Base-by-base conservation (phyloP, 129 eudicot genomes). In the Mikania micrantha region DNA sequence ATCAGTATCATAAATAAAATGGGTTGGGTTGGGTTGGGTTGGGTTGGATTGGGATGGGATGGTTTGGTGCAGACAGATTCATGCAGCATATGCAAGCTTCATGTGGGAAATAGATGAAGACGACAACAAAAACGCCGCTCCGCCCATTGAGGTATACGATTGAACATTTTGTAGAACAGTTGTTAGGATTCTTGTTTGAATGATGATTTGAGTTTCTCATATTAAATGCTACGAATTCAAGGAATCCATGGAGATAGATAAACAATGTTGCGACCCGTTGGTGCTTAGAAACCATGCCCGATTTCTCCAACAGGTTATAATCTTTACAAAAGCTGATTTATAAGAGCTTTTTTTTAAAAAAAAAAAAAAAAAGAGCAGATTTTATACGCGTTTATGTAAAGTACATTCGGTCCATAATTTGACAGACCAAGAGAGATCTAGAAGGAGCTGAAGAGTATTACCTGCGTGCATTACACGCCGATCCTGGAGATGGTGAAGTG, bases 41-140 rank as follows among this genome's bases (percentile, higher is more conserved):
- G 53, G 53, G 1, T 38, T 70, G 53, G 75, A n/a, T 47, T 3
- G 41, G 41, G 41, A 7, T 2, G 41, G 41, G 41, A 36, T 48
- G 53, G 53, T 5, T 38, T 70, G 53, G 75, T 76, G 44, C 87
- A 92, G 98, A 62, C 27, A 83, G 66, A 85, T 88, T 62, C 91
- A 80, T 65, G 98, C 89, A 29, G 96, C 95, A 66, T 84, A 88
- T 74, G 98, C 96, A 69, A 80, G 88, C 66, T 92, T 92, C 80
- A 77, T 92, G 22, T 92, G 98, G 98, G 87, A 88, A 48, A 73
- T 78, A 67, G 96, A 81, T 34, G 94, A 83, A 1, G 66, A 75
- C 2, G 80, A 71, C 4, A 79, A 74, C 15, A 78, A 72, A 31
- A 85, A 78, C 27, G 63, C 63, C n/a, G 88, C 52, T 69, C 9